These are phyloP conservation scores for Cladosporium sphaerospermum DNA, from an alignment of 2,329 filamentous ascomycete species.

Conservation along the genomic window DNA sequence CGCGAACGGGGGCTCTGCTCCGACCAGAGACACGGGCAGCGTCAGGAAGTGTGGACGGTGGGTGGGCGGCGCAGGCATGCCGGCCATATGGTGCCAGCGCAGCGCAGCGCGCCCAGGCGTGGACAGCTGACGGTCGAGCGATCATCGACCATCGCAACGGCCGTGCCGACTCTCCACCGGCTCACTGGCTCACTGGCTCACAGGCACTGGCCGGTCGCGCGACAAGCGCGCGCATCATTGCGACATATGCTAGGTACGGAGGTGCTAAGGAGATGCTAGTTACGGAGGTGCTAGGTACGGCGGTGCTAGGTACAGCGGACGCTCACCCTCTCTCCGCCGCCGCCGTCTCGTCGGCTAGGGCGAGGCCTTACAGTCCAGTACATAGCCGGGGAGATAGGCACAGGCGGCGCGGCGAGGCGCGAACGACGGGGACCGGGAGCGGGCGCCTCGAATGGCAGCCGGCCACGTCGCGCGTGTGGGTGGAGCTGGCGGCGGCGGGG, in stretches of 20 bases:
- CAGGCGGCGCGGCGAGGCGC: too few species aligned
- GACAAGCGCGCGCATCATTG: neutral
- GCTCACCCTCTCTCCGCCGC: too few species aligned
- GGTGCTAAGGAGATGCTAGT: too few species aligned
- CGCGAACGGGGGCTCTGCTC: conserved; percentile 10
- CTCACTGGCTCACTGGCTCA: too few species aligned
- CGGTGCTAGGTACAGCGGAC: too few species aligned
- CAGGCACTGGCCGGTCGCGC: neutral
- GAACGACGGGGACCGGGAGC: conserved; percentile 7
- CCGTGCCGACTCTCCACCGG: neutral
- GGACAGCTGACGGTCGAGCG: conserved; percentile 3
- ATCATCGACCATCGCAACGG: neutral
- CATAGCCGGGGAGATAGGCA: too few species aligned
- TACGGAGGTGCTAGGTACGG: neutral
- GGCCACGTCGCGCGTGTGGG: conserved; percentile 22
- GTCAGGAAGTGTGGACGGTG: too few species aligned
- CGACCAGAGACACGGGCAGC: conserved; percentile 5
- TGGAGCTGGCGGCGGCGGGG: conserved; percentile 5
- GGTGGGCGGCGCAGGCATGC: too few species aligned
- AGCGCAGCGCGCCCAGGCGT: neutral
- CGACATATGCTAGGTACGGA: neutral
- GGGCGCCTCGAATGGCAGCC: conserved; percentile 23
- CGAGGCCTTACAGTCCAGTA: too few species aligned
- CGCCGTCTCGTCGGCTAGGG: too few species aligned
- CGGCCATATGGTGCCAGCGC: conserved; percentile 9